Conservation (phyloP, 352 stramenopile genomes). For the Globisporangium cederbergense region DNA sequence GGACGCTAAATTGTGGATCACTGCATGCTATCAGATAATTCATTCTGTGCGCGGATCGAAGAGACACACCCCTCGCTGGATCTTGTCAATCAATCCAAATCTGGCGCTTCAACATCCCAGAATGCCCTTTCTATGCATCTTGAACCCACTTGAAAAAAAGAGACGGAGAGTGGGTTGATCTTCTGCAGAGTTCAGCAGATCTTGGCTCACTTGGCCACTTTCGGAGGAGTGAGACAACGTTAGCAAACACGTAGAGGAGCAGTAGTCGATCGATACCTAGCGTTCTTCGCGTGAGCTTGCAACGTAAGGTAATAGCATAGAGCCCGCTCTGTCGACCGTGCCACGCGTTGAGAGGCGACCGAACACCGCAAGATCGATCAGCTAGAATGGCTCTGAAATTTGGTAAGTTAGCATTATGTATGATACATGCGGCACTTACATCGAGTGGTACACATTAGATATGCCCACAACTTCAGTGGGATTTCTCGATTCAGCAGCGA, state of each 20-base stretch:
- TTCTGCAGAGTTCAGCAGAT: background rate
- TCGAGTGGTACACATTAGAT: no score
- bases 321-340: background rate
- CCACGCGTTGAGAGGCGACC: background rate
- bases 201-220: no score
- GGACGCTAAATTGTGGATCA: background rate
- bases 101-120: conserved; percentile 9
- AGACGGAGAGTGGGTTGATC: background rate
- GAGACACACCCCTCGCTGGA: background rate
- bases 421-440: background rate
- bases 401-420: background rate
- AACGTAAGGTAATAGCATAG: conserved; percentile 10
- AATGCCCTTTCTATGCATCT: conserved; percentile 7
- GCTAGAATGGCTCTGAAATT: background rate
- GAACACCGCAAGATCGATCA: conserved; percentile 5
- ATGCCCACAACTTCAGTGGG: no score
- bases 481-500: no score
- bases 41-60: conserved; percentile 1
- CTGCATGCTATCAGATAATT: background rate
- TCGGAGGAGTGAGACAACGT: background rate
- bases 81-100: conserved; percentile 4
- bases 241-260: background rate
- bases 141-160: conserved; percentile 11
- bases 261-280: background rate
- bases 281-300: background rate